phyloP scores from a whole-genome alignment of 1,139 yeast species.

The Entelexis sorbosivorans region DNA sequence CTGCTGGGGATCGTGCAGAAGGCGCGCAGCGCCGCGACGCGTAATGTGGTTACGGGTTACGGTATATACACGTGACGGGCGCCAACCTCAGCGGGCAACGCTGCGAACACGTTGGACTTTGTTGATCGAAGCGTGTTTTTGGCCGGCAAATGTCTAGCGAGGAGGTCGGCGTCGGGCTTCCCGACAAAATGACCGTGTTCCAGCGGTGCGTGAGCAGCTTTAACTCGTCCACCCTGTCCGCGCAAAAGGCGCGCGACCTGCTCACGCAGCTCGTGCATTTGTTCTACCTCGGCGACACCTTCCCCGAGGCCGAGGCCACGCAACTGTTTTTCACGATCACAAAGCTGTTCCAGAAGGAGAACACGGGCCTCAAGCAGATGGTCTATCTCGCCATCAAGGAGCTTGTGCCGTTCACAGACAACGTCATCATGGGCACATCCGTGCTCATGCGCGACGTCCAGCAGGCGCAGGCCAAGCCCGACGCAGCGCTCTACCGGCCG shows the following conservation, averaged over 20 bases:
- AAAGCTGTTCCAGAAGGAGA: conserved; percentile 87
- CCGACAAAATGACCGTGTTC: conserved; percentile 94
- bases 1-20: too few species aligned
- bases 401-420: conserved; percentile 71
- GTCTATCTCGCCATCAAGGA: conserved; percentile 92
- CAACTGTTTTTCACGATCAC: conserved; percentile 87
- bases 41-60: background rate
- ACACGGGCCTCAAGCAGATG: conserved; percentile 81
- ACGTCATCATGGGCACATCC: conserved; percentile 93
- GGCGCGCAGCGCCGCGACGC: background rate
- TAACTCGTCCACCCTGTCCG: conserved; percentile 83
- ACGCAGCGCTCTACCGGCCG: conserved; percentile 60
- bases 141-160: conserved; percentile 11
- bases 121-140: conserved; percentile 3
- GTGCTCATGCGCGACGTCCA: conserved; percentile 97
- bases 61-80: background rate
- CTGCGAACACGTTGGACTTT: conserved; percentile 5
- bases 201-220: conserved; percentile 92
- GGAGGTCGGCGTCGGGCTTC: conserved; percentile 27
- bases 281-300: conserved; percentile 72
- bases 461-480: conserved; percentile 39
- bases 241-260: conserved; percentile 71
- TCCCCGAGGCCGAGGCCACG: conserved; percentile 84
- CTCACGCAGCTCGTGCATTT: conserved; percentile 58
- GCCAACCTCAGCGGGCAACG: background rate